phyloP scores from a whole-genome alignment of 139 green algal genomes.

The Chlamydomonas incerta region DNA sequence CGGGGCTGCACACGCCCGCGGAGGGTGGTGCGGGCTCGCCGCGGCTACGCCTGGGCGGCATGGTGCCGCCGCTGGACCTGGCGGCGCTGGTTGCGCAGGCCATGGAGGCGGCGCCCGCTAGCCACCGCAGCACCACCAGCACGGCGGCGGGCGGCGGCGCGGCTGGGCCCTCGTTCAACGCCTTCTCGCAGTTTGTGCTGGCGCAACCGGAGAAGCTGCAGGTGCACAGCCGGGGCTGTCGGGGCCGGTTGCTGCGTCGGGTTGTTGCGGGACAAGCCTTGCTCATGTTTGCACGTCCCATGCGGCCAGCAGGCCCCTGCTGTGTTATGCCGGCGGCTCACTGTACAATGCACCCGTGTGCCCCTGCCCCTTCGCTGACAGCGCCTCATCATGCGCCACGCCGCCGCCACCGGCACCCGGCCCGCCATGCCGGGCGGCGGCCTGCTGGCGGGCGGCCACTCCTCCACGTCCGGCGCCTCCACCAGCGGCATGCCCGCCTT shows the following conservation, averaged over 20 bases:
- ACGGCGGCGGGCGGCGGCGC: neutral
- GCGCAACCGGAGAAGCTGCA: constrained; percentile 54
- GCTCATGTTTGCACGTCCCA: too few relatives aligned
- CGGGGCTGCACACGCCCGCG: neutral
- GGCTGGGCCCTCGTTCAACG: neutral
- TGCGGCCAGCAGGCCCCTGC: too few relatives aligned
- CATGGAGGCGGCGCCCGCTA: constrained; percentile 25
- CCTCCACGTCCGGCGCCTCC: neutral
- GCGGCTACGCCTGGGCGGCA: neutral
- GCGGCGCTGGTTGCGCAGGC: constrained; percentile 32
- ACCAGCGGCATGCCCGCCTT: neutral
- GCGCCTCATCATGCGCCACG: constrained; percentile 38
- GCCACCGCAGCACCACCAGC: constrained; percentile 20
- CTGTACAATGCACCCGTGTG: too few relatives aligned
- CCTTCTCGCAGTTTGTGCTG: constrained; percentile 41
- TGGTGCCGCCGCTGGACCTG: constrained; percentile 15
- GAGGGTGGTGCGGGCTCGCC: neutral
- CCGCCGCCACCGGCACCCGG: neutral
- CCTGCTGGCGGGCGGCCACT: too few relatives aligned
- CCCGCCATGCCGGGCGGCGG: neutral
- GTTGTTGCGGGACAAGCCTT: too few relatives aligned
- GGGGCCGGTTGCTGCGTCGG: too few relatives aligned
- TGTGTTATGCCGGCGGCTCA: too few relatives aligned
- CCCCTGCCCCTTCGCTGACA: neutral
- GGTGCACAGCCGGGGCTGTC: too few relatives aligned